phyloP scores from a whole-genome alignment of 495 filamentous ascomycete species.

The Hypoxylon crocopeplum region DNA sequence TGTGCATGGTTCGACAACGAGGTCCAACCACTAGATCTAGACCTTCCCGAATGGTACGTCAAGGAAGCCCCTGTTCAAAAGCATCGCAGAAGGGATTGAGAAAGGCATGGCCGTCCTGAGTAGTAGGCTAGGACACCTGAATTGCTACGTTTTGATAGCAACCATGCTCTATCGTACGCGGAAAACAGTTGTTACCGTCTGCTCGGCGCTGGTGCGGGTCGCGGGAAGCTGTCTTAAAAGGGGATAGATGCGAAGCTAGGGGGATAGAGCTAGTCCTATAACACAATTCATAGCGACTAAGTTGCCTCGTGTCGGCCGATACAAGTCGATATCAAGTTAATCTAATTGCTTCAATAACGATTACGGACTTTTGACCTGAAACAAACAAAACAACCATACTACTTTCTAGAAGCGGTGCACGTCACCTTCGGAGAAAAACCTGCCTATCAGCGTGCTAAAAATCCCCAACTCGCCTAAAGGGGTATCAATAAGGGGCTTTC shows the following conservation, averaged over 20 bases:
- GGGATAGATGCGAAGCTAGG: conserved; percentile 5
- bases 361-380: neutral
- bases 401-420: neutral
- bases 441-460: too few species aligned
- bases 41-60: conserved; percentile 2
- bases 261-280: neutral
- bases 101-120: conserved; percentile 3
- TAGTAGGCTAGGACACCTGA: neutral
- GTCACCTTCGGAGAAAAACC: too few species aligned
- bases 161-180: neutral
- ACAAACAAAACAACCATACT: neutral
- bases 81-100: neutral
- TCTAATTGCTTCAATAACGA: neutral
- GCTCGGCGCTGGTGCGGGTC: conserved; percentile 5
- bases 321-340: conserved; percentile 1
- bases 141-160: conserved; percentile 8
- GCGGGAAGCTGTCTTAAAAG: conserved; percentile 4
- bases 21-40: conserved; percentile 19
- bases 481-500: conserved; percentile 1
- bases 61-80: neutral
- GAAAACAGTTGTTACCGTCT: conserved; percentile 7
- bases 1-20: conserved; percentile 2
- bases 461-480: too few species aligned
- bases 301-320: neutral
- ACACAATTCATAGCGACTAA: neutral